Evolutionary conservation across 1,139 yeast species (phyloP), one percentile per base, ranked within the genome.

Genomic region (Kluyveromyces sp.): DNA sequence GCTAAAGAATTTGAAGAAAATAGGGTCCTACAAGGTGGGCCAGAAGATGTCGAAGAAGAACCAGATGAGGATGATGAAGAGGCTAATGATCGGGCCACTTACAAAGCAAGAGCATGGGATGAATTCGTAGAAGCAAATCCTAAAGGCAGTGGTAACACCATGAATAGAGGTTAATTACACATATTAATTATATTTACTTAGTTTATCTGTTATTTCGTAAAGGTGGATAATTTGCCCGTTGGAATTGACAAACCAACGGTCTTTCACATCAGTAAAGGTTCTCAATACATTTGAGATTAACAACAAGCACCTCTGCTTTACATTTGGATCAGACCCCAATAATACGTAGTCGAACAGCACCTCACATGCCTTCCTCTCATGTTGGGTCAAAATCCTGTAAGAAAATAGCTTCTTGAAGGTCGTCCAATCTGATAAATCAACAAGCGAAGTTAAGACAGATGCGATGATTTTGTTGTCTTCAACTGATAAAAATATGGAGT

Each of bases 71-170:
- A 78, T 47, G 69, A 75, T 50, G 58, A 65, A 28, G 71, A 66
- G 15, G 72, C 68, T 53, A 72, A 69, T 27, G 83, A 81, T 53
- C 60, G 61, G 33, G 77, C 77, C 53, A 80, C 87, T 0, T 77
- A 78, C 53, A 75, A 81, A 58, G 79, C 83, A 48, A 73, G 98
- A 52, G 75, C 76, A 45, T 92, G 97, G 97, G 97, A 92, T 65
- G 94, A 85, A 52, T 92, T 94, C 74, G 81, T 81, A 44, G 99
- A 92, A 55, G 80, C 79, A 4, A 80, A 89, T 61, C 87, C 92
- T 1, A 81, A 79, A 63, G 96, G 96, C 3, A 79, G 89, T 45
- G 98, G 97, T 21, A 92, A 92, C 61, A 88, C 90, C 46, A 81
- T 81, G 61, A 90, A 89, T 61, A 70, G 84, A 45, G 96, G 97